Conservation (phyloP, 805 yeast species). For the Scheffersomyces ergatensis region DNA sequence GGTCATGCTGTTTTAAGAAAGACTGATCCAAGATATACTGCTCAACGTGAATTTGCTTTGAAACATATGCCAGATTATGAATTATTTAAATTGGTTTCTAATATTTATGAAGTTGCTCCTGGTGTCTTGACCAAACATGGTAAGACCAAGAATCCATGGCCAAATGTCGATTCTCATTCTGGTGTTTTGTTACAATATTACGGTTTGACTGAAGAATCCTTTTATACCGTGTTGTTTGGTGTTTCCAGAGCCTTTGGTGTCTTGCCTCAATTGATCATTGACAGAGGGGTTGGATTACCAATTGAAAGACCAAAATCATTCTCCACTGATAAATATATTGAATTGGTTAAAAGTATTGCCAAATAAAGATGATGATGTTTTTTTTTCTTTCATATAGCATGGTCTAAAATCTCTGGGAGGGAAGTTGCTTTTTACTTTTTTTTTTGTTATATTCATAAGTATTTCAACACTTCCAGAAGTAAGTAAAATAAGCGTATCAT, state of each 20-base stretch:
- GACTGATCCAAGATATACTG: slow-evolving; percentile 79
- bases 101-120: slow-evolving; percentile 70
- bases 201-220: slow-evolving; percentile 69
- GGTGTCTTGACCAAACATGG: slow-evolving; percentile 74
- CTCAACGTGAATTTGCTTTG: slow-evolving; percentile 68
- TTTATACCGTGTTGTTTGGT: slow-evolving; percentile 80
- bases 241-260: slow-evolving; percentile 82
- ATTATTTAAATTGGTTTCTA: slow-evolving; percentile 63
- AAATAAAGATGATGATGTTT: no score
- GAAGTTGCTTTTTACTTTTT: no score
- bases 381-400: no score
- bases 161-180: slow-evolving; percentile 78
- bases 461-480: no score
- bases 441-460: no score
- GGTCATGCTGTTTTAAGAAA: slow-evolving; percentile 85
- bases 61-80: slow-evolving; percentile 61
- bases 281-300: slow-evolving; percentile 72
- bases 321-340: slow-evolving; percentile 90
- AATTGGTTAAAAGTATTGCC: slow-evolving; percentile 57
- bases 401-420: no score
- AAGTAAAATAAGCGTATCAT: no score
- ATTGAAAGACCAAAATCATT: slow-evolving; percentile 85
- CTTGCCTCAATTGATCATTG: slow-evolving; percentile 75
- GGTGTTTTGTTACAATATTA: slow-evolving; percentile 79
- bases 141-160: slow-evolving; percentile 83